Evolutionary conservation across 2,329 filamentous ascomycete genomes (phyloP), one percentile per base, ranked within the genome.

Genomic region (Hortaea sp.): DNA sequence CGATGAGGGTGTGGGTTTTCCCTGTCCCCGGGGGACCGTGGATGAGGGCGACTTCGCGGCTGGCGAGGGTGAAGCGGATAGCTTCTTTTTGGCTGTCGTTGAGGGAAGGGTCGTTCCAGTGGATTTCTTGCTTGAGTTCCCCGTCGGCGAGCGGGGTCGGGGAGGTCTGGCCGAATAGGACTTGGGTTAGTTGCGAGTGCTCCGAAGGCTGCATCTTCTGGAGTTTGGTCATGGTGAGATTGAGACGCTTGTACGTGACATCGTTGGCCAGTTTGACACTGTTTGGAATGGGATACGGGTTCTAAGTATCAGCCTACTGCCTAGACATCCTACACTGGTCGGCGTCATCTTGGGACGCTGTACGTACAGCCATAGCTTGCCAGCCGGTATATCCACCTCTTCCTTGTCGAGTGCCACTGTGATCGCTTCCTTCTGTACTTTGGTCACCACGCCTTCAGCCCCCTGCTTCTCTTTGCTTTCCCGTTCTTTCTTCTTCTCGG

Each of bases 21-120:
- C 92, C 92, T 0, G 92, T 98, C 1, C 92, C 92, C 1, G 92
- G 92, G 0, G 92, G 92, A 0, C 92, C 92, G 62, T 98, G 92
- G 45, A 98, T 95, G 49, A 95, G 72, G 2, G 88, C 86, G 29
- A 97, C 77, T 58, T 95, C 88, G 44, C 75, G 75, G 1, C 85
- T 84, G 5, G 82, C 84, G 45, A 98, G 69, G 0, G 90, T 88
- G 61, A 97, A 98, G n/a, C 79, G 69, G 49, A 83, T 75, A 1
- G 79, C 79, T 51, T 80, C 75, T 56, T 78, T 75, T 54, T 83
- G 79, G 10, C 76, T 80, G 43, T 76, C 70, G 45, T 83, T 82
- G 12, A 83, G 61, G 1, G 66, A 71, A 1, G 74, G 66, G 57
- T 81, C 76, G 6, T 69, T 63, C 65, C 79, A 81, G 30, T 74